Evolutionary conservation across 1,284 basidiomycete genomes (phyloP), one percentile per base, ranked within the genome.

Genomic region (Trichosporon coremiiforme): DNA sequence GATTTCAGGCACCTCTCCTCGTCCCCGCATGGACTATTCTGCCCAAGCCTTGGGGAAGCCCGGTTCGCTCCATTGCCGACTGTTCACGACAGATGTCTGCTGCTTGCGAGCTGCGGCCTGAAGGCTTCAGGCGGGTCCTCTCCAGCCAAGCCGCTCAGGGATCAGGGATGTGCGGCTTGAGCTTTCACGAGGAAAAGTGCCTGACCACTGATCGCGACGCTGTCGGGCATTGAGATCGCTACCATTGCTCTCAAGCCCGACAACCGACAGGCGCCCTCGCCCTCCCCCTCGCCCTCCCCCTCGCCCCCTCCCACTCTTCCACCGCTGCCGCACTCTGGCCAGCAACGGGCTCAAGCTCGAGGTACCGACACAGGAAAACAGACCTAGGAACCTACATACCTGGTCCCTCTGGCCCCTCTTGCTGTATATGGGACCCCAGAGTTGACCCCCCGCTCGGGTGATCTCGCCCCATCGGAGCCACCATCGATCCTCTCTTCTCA

Each of bases 361-460:
- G 57, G 33, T 8, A 33, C 33, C 8, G 33, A 33, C 33, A n/a
- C 29, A 33, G 12, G 57, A 60, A 17, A 17, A 17, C 55, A 31
- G 29, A 33, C 29, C 31, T 9, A 60, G n/a, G n/a, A n/a, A n/a
- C n/a, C n/a, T n/a, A n/a, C 29, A 31, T 33, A 60, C 15, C 57
- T 35, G 31, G 31, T 31, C 57, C 57, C 15, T 60, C 20, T 25
- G 0, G 31, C 29, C 8, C 10, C 33, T 33, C 33, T 33, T 33
- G n/a, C 33, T 33, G 4, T 22, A 15, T 10, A 22, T 35, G 29
- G 57, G 29, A 60, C 57, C 57, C 31, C 57, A 33, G 57, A 15
- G 29, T 60, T 29, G 57, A n/a, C n/a, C n/a, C 47, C 41, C 57
- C 57, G 17, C 22, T 60, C 57, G 57, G 57, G 57, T 60, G 57